Percentiles rank a stretch among this genome's conserved stretches.
Evolutionary conservation across 2,329 filamentous ascomycete species (phyloP).

Genomic region (Harringtonia lauricola): DNA sequence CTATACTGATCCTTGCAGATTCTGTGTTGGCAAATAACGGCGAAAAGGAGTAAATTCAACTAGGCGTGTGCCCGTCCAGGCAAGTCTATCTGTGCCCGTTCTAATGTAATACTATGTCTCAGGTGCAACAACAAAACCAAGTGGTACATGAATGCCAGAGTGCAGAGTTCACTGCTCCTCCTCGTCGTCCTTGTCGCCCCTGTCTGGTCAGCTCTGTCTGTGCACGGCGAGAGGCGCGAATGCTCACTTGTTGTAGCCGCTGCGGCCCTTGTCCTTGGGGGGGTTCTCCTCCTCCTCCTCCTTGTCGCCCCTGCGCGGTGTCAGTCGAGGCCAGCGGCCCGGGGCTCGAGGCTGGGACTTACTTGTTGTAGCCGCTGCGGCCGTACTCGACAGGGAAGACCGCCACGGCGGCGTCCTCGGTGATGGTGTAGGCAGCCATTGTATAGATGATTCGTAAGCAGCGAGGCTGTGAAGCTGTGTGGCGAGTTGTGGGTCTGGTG

Average conservation of each 20-base stretch:
- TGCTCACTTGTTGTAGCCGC: conserved; percentile 34
- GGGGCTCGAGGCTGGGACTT: too few relatives aligned
- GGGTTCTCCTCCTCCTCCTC: conserved; percentile 21
- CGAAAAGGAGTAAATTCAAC: background rate
- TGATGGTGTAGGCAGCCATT: conserved; percentile 20
- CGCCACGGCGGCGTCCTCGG: conserved; percentile 15
- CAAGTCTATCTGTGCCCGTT: too few relatives aligned
- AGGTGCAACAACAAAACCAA: background rate
- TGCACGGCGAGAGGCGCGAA: too few relatives aligned
- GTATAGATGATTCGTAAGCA: background rate
- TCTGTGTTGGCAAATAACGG: conserved; percentile 27
- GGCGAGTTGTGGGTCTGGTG: too few relatives aligned
- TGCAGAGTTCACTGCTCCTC: conserved; percentile 24
- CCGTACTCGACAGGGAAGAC: conserved; percentile 27
- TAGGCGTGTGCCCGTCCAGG: too few relatives aligned
- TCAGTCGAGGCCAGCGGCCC: too few relatives aligned
- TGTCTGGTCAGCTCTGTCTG: conserved; percentile 3
- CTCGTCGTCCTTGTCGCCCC: conserved; percentile 20
- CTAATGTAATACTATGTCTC: too few relatives aligned
- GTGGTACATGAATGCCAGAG: too few relatives aligned
- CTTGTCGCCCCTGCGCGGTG: conserved; percentile 10
- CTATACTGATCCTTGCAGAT: conserved; percentile 20
- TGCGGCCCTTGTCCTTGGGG: conserved; percentile 28
- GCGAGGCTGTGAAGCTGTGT: background rate
- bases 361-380: conserved; percentile 29